Evolutionary conservation across 2,329 filamentous ascomycete genomes (phyloP).

Genomic region (Leptographium radiaticola): DNA sequence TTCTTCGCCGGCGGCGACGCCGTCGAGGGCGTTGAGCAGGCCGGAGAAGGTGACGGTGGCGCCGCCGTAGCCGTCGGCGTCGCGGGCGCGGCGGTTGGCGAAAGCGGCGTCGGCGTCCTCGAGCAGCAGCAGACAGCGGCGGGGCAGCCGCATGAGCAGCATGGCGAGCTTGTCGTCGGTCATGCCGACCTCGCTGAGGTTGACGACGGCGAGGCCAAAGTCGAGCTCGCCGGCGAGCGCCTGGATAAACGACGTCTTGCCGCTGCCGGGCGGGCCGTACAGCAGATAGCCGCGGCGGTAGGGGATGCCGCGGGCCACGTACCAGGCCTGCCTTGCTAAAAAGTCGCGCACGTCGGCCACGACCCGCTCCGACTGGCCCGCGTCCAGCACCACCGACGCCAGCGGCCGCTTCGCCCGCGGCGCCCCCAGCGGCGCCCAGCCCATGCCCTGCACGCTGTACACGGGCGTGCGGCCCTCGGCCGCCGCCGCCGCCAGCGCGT

Average conservation of each 20-base stretch:
- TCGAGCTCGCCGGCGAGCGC: conserved; percentile 85
- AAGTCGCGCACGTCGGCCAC: conserved; percentile 76
- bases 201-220: conserved; percentile 85
- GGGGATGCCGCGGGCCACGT: conserved; percentile 85
- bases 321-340: conserved; percentile 68
- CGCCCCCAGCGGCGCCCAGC: conserved; percentile 76
- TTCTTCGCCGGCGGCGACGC: conserved; percentile 89
- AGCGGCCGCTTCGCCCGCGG: conserved; percentile 77
- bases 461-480: conserved; percentile 90
- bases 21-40: conserved; percentile 73
- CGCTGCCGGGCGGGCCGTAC: conserved; percentile 79
- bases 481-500: conserved; percentile 62
- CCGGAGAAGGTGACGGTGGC: conserved; percentile 91
- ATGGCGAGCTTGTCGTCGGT: conserved; percentile 83
- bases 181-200: conserved; percentile 77
- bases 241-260: conserved; percentile 93
- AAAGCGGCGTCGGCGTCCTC: conserved; percentile 92
- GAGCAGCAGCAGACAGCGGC: conserved; percentile 67
- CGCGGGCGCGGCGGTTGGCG: conserved; percentile 62
- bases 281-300: conserved; percentile 83
- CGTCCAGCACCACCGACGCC: conserved; percentile 73
- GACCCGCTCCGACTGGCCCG: conserved; percentile 70
- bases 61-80: conserved; percentile 72
- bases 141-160: conserved; percentile 72
- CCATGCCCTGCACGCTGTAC: conserved; percentile 70